Evolutionary conservation across 805 yeast genomes (phyloP).

Genomic region (Osmozyma mogii): DNA sequence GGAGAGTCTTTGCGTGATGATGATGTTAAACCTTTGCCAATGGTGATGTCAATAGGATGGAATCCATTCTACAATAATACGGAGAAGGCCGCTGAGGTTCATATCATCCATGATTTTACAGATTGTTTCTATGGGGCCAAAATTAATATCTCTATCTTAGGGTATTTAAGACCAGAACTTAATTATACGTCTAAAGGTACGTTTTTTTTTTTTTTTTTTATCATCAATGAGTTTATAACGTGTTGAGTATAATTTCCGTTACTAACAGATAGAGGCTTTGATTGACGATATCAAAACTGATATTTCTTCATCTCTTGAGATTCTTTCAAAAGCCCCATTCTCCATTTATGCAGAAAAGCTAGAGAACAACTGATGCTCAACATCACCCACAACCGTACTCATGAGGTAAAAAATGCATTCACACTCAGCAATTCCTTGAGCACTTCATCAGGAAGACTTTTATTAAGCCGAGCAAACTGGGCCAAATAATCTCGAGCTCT

Average conservation of each 20-base stretch:
- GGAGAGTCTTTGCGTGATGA: slow-evolving; percentile 45
- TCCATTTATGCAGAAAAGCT: too few species aligned
- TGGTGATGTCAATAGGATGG: slow-evolving; percentile 95
- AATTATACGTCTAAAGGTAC: slow-evolving; percentile 62
- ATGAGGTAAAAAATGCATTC: too few species aligned
- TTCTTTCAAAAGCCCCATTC: too few species aligned
- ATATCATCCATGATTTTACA: slow-evolving; percentile 67
- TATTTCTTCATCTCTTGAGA: too few species aligned
- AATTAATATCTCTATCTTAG: slow-evolving; percentile 64
- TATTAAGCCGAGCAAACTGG: too few species aligned
- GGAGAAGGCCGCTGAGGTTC: slow-evolving; percentile 79
- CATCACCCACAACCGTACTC: too few species aligned
- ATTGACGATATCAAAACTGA: slow-evolving; percentile 79
- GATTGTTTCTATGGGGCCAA: slow-evolving; percentile 75
- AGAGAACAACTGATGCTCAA: too few species aligned
- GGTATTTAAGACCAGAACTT: slow-evolving; percentile 86
- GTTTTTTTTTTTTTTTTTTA: slow-evolving; percentile 7
- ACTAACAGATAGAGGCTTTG: slow-evolving; percentile 56
- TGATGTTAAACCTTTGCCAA: slow-evolving; percentile 52
- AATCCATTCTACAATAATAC: slow-evolving; percentile 84
- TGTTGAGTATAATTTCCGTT: slow-evolving; percentile 1
- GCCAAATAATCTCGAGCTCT: too few species aligned
- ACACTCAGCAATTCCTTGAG: too few species aligned
- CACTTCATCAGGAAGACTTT: too few species aligned
- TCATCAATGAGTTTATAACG: neutral